Conservation (phyloP, 176 grass and related monocot genomes). For the Ananas comosus region DNA sequence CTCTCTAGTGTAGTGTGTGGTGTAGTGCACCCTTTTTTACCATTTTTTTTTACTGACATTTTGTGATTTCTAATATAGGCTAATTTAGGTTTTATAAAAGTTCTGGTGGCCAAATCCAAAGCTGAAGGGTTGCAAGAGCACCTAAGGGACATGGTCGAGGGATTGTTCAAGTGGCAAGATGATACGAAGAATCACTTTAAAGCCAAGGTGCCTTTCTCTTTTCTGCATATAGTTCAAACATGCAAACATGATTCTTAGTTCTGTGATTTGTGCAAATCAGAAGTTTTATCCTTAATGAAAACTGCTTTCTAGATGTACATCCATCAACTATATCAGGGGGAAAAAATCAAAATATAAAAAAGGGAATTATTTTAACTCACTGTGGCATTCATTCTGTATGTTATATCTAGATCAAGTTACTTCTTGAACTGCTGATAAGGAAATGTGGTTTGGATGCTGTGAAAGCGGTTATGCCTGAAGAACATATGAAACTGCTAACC, state of each 20-base stretch:
- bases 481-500: conserved; percentile 86
- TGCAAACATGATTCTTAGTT: no score
- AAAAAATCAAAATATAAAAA: background rate
- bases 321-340: background rate
- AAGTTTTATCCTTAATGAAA: no score
- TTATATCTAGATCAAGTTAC: conserved; percentile 63
- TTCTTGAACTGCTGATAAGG: conserved; percentile 83
- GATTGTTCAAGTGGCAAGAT: conserved; percentile 63
- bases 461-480: conserved; percentile 85
- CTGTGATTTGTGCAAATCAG: no score
- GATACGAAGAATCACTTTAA: conserved; percentile 81
- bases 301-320: no score
- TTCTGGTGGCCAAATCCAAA: conserved; percentile 83
- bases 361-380: background rate
- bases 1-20: no score
- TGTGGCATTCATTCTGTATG: background rate
- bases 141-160: conserved; percentile 61
- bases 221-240: background rate
- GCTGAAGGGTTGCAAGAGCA: conserved; percentile 62
- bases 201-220: conserved; percentile 54
- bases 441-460: conserved; percentile 98
- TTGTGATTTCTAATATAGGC: conserved; percentile 42
- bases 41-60: conserved; percentile 5
- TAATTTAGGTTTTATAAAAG: conserved; percentile 91
- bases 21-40: background rate